Evolutionary conservation across 1,284 basidiomycete species (phyloP), one percentile per base, ranked within the genome.

Genomic region (Trichosporon sp.): DNA sequence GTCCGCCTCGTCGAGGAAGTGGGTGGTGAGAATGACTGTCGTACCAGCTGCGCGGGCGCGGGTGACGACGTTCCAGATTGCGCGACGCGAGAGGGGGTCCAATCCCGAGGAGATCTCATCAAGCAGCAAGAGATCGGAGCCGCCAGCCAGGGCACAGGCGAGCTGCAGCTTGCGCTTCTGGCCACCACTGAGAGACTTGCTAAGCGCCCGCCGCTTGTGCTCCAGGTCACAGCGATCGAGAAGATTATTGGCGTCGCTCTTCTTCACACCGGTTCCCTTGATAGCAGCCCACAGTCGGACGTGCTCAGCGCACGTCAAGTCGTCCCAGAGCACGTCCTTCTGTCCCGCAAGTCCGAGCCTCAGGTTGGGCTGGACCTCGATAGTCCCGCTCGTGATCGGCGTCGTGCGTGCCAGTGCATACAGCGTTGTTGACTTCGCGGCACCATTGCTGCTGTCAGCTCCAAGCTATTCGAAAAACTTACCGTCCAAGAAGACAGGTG

Each of bases 81-180:
- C 87, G 52, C 90, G 83, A 52, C 90, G 83, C 56, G 89, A 89
- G 33, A 91, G 78, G 0, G 90, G 90, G 74, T 92, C 90, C 5
- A 92, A 86, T 3, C 90, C 90, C 8, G 88, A 89, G 2, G 88
- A 90, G 71, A 89, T 90, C 78, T 87, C 81, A 65, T 82, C 90
- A 4, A 91, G 87, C 21, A 91, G 82, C 16, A 92, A 81, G 68
- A 91, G 86, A 86, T 72, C 52, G 19, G 69, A 74, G 23, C 66
- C 88, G 3, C 89, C 89, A 9, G 90, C 83, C 11, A 91, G 76
- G 4, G 89, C 89, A 65, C 89, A 86, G 0, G 90, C 90, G 21
- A 91, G 81, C 72, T 91, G 89, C 25, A 91, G 80, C 79, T 91
- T 90, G 71, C 90, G 80, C 80, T 91, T 91, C 81, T 92, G 89